Conservation (phyloP, 1,284 basidiomycete species). For the Pholiota adiposa region DNA sequence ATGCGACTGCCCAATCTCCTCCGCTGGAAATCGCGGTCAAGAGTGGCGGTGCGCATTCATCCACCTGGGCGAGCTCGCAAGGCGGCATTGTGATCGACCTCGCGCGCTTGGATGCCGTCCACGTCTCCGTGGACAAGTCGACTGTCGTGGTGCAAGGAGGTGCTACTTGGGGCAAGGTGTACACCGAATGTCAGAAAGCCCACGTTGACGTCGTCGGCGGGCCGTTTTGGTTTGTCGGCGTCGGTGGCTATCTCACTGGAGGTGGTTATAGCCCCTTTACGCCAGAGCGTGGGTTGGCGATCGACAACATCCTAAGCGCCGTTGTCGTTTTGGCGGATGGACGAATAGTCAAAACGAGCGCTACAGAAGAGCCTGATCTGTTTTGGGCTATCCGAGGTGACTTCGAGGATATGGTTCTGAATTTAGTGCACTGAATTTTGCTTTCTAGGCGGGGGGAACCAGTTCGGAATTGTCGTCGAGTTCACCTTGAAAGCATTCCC, state of each 20-base stretch:
- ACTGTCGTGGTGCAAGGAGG: conserved; percentile 11
- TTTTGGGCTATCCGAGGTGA: conserved; percentile 32
- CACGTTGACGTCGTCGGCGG: conserved; percentile 14
- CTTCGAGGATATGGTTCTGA: neutral
- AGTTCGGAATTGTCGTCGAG: conserved; percentile 52
- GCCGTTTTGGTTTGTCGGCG: conserved; percentile 18
- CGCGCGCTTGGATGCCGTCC: conserved; percentile 1
- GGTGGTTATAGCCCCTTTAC: conserved; percentile 33
- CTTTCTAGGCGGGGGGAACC: conserved; percentile 42
- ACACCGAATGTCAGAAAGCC: conserved; percentile 5
- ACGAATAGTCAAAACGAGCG: conserved; percentile 28
- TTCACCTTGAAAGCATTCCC: conserved; percentile 41
- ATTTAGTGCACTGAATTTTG: neutral
- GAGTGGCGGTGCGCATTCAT: conserved; percentile 13
- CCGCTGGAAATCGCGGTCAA: conserved; percentile 12
- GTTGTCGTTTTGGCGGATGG: conserved; percentile 39
- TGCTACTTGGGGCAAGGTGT: conserved; percentile 11
- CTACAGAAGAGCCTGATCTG: conserved; percentile 25
- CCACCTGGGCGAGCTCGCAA: conserved; percentile 8
- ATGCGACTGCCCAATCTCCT: conserved; percentile 6
- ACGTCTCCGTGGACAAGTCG: conserved; percentile 2
- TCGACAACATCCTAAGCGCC: conserved; percentile 35
- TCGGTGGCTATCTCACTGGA: conserved; percentile 21
- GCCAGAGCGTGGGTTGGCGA: conserved; percentile 31
- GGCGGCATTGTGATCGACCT: conserved; percentile 13